phyloP scores from a whole-genome alignment of 345 rosid genomes.

The Rhodamnia argentea region DNA sequence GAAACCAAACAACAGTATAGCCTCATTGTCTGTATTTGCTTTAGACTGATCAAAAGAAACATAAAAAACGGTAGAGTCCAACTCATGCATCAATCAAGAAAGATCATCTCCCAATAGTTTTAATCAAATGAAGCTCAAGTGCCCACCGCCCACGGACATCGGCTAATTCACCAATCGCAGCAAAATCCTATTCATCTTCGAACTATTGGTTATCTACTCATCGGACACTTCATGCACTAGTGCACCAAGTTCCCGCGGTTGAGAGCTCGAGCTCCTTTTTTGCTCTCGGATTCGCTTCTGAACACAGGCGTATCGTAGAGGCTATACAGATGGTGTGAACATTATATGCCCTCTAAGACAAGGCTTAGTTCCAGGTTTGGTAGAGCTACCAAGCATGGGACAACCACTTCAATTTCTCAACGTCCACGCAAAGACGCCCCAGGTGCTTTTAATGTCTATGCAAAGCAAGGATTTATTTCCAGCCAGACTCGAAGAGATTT shows the following conservation, averaged over 20 bases:
- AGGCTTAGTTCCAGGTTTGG: not conserved
- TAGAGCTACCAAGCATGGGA: not conserved
- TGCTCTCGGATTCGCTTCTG: not conserved
- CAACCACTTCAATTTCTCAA: not conserved
- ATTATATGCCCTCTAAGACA: not conserved
- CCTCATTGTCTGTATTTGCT: not conserved
- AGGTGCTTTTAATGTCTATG: not conserved
- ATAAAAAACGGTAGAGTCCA: not conserved
- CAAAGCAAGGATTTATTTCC: conserved; percentile 13
- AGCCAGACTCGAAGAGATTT: conserved; percentile 23
- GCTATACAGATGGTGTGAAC: not conserved
- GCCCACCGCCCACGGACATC: not conserved
- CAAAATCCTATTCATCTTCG: not conserved
- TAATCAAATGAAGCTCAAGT: not conserved
- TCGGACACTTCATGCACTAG: not conserved
- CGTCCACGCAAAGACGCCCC: not conserved
- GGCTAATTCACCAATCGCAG: not conserved
- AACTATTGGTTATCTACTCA: not conserved
- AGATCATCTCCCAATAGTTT: not conserved
- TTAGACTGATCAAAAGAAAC: not conserved
- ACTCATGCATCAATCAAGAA: not conserved
- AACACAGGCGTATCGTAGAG: not conserved
- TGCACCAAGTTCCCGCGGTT: not conserved
- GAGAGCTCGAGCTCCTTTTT: not conserved
- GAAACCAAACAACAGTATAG: not conserved